Base-by-base conservation (phyloP, 2,329 filamentous ascomycete genomes). In the Pseudocercospora macadamiae region DNA sequence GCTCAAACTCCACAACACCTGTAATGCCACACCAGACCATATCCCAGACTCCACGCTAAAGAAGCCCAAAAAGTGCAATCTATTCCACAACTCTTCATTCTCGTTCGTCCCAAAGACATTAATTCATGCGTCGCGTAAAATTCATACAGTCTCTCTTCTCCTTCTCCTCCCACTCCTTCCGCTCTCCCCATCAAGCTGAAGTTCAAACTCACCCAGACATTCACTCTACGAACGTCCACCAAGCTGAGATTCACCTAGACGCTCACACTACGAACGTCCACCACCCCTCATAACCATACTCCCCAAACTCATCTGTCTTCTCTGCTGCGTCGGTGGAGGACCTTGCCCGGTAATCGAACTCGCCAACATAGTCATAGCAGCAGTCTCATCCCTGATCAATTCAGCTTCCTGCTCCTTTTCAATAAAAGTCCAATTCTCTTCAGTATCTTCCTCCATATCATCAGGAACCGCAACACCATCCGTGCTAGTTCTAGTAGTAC, bases 371-470 rank as follows among this genome's bases (percentile, higher is more conserved):
- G n/a, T 44, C 28, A 49, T 54, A 23, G 54, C 45, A n/a, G 45
- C 58, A 21, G 39, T 47, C 4, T 47, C 42, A 7, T 47, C 42
- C n/a, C 42, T 18, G 48, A 47, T 44, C 18, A 51, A 47, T n/a
- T 63, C 68, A n/a, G 47, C 61, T 54, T 84, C 83, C 19, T 75
- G 77, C 37, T 84, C 82, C 28, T 84, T 82, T 26, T 90, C 91
- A 18, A 97, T 83, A 75, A 97, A 91, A 0, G 93, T 97, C 93
- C 93, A 97, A 36, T 67, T 72, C 64, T 76, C 73, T 47, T 72
- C 70, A 14, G 62, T 66, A 30, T 63, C 66, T 2, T 59, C 73
- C 48, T 72, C 70, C n/a, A 62, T 66, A 30, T 63, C 66, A 3
- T 59, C 63, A 7, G 62, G 66, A 18, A 59, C 60, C 12, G 26